These are phyloP conservation scores for Paramecium sexaurelia DNA, from an alignment of 73 alveolate genomes.

Conservation along the genomic window DNA sequence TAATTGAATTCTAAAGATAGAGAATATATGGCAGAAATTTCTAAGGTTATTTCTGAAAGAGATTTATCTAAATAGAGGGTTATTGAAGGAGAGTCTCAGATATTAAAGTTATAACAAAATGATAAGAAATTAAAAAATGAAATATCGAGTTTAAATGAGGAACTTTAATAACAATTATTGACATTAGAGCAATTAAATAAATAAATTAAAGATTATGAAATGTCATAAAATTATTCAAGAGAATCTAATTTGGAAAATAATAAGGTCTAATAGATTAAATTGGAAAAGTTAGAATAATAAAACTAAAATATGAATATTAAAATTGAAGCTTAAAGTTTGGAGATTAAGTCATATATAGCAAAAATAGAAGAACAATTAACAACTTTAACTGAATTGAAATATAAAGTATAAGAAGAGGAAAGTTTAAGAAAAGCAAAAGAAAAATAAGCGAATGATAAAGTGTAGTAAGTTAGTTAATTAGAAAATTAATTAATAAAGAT, in stretches of 20 bases:
- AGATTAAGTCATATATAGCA: not conserved
- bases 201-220: not conserved
- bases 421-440: slow-evolving; percentile 19
- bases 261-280: not conserved
- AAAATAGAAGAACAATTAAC: not conserved
- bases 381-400: not conserved
- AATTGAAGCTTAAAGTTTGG: not conserved
- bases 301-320: not conserved
- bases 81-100: not conserved
- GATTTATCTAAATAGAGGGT: not conserved
- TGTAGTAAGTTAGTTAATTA: not conserved
- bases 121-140: not conserved
- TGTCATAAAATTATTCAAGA: not conserved
- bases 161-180: not conserved
- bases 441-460: not conserved
- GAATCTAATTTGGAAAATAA: not conserved
- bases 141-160: not conserved
- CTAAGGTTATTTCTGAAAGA: not conserved
- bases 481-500: not conserved
- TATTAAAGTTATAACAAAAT: not conserved
- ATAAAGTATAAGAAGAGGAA: not conserved
- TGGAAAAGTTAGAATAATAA: not conserved
- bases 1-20: not conserved
- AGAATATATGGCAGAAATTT: not conserved
- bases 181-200: not conserved